Percentiles rank a stretch among this genome's conserved stretches.
Conservation (phyloP, 2,329 filamentous ascomycete genomes). For the Trichocomaceae sp. region DNA sequence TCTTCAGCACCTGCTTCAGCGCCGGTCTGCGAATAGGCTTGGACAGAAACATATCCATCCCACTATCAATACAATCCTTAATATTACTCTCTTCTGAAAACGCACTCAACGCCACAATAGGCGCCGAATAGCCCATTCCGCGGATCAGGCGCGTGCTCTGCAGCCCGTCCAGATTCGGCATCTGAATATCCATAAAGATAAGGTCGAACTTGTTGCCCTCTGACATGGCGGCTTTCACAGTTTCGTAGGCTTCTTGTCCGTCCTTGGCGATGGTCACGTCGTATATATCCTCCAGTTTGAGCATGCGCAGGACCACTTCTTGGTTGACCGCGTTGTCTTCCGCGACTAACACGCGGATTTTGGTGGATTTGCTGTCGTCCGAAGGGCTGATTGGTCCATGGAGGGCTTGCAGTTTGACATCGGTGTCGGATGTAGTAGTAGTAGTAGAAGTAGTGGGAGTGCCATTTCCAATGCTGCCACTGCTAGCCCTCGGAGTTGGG, state of each 20-base stretch:
- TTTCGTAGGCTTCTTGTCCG: conserved; percentile 78
- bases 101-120: conserved; percentile 84
- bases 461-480: neutral
- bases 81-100: conserved; percentile 88
- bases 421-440: neutral
- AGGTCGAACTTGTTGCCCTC: conserved; percentile 68
- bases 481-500: conserved; percentile 2
- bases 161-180: conserved; percentile 87
- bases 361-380: conserved; percentile 58
- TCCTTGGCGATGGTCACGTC: conserved; percentile 84
- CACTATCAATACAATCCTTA: conserved; percentile 76
- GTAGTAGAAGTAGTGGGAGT: neutral
- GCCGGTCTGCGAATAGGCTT: conserved; percentile 74
- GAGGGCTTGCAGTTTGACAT: neutral
- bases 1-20: conserved; percentile 77
- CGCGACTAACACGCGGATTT: conserved; percentile 75
- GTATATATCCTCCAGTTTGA: conserved; percentile 45
- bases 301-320: conserved; percentile 57
- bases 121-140: conserved; percentile 75
- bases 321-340: conserved; percentile 66
- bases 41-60: conserved; percentile 83
- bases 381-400: conserved; percentile 28
- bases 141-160: conserved; percentile 81
- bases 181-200: conserved; percentile 93
- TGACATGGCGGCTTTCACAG: conserved; percentile 76